phyloP scores from a whole-genome alignment of 306 rosid species.

The Arachis hypogaea region DNA sequence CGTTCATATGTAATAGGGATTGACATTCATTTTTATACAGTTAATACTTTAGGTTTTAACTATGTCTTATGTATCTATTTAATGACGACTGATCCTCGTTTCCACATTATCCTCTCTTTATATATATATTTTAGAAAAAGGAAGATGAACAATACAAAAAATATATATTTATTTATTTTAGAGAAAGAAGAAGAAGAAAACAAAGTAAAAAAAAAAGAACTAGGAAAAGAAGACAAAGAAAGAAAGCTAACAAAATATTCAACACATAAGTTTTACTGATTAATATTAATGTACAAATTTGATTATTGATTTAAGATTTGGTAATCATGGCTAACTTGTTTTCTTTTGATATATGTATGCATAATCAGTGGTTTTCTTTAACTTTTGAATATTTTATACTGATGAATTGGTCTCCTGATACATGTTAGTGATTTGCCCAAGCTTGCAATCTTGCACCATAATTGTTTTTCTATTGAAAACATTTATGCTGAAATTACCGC shows the following conservation, averaged over 20 bases:
- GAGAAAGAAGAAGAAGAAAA: no score
- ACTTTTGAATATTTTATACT: constrained; percentile 1
- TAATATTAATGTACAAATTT: constrained; percentile 24
- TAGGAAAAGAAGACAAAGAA: no score
- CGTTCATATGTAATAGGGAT: no score
- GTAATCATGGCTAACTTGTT: constrained; percentile 1
- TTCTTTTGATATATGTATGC: background rate
- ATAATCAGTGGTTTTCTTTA: background rate
- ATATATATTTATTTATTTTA: no score
- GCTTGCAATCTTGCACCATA: constrained; percentile 14
- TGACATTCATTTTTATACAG: no score
- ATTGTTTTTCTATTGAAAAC: constrained; percentile 15
- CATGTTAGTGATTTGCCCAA: constrained; percentile 27
- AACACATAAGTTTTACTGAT: constrained; percentile 15
- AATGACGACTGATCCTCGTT: no score
- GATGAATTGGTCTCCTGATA: constrained; percentile 19
- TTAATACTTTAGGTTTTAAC: no score
- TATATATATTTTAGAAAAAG: no score
- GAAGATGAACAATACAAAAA: no score
- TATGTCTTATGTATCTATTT: no score
- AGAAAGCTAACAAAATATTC: background rate
- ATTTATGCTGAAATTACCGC: constrained; percentile 19
- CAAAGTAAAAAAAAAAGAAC: no score
- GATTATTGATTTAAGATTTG: constrained; percentile 18
- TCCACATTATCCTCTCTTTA: no score